Evolutionary conservation across 78 protist species (phyloP).

Genomic region (Dictyostelium purpureum): DNA sequence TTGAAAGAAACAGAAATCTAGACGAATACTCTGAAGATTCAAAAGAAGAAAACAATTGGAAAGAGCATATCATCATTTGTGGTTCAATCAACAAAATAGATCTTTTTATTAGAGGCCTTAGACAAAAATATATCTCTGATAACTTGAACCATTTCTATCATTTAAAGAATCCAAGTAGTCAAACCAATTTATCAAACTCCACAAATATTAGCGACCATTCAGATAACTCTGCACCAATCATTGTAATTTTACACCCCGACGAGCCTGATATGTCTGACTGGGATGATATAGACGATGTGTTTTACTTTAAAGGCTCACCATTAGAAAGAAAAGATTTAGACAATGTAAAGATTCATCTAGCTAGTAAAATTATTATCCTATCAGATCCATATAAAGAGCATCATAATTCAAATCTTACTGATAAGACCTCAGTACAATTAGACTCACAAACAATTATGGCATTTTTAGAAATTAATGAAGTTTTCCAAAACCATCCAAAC

Average conservation of each 20-base stretch:
- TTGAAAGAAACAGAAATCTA: constrained; percentile 55
- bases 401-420: constrained; percentile 15
- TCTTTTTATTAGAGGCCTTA: constrained; percentile 45
- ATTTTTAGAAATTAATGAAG: constrained; percentile 48
- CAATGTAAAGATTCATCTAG: constrained; percentile 17
- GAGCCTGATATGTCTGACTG: constrained; percentile 78
- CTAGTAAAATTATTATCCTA: constrained; percentile 45
- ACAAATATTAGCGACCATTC: not conserved
- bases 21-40: constrained; percentile 48
- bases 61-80: constrained; percentile 67
- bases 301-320: constrained; percentile 46
- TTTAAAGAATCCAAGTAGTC: constrained; percentile 11
- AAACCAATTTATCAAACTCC: not conserved
- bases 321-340: constrained; percentile 71
- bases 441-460: constrained; percentile 75
- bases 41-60: constrained; percentile 53
- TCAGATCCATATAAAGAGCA: constrained; percentile 60
- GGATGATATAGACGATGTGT: constrained; percentile 71
- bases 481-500: constrained; percentile 21
- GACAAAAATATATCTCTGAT: constrained; percentile 61
- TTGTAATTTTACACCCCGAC: constrained; percentile 66
- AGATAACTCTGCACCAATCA: constrained; percentile 10
- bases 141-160: constrained; percentile 49
- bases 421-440: constrained; percentile 56
- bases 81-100: constrained; percentile 63